Base-by-base conservation (phyloP, 2,329 filamentous ascomycete genomes). In the Ceratocystis eucalypticola region DNA sequence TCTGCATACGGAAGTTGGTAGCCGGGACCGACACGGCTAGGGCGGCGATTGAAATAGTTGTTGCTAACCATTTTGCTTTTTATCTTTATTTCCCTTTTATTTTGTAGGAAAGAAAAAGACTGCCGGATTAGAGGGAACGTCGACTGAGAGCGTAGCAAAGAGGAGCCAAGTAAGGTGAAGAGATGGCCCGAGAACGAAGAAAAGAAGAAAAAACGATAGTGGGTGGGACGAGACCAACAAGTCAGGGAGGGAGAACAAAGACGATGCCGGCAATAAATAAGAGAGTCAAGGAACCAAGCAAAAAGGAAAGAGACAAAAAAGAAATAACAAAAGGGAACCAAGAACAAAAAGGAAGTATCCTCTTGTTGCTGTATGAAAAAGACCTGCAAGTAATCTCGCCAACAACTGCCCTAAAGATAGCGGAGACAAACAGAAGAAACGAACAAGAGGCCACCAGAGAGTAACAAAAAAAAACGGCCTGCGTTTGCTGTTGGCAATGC, bases 21-120 rank as follows among this genome's bases (percentile, higher is more conserved):
- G 8, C 75, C 74, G 61, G 75, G 74, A 68, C 73, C 76, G 62
- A 71, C 69, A 64, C 75, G 74, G 70, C 74, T 77, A 75, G n/a
- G 5, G 22, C 45, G 45, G 20, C 61, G 41, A 12, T 30, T 20
- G 17, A 45, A 20, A 7, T 63, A 45, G 61, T 25, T 30, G 25
- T 63, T 41, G 20, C 8, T 63, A 17, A 69, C 70, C 70, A 71
- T 71, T 62, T 64, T 69, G 3, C 1, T 2, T 41, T 41, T 12
- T 15, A 15, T 41, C 1, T 41, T 41, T 41, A 5, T 41, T 12
- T 41, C 1, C 30, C 1, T 33, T 33, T 33, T 8, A 33, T 33
- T 7, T 15, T 41, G 10, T 15, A 15, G 37, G 37, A 41, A 41
- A 15, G 37, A 41, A 41, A 5, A 15, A 41, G 3, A 37, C 0